These are phyloP conservation scores for Termitomyces eurrhizus DNA, from an alignment of 768 basidiomycete species.

Conservation along the genomic window DNA sequence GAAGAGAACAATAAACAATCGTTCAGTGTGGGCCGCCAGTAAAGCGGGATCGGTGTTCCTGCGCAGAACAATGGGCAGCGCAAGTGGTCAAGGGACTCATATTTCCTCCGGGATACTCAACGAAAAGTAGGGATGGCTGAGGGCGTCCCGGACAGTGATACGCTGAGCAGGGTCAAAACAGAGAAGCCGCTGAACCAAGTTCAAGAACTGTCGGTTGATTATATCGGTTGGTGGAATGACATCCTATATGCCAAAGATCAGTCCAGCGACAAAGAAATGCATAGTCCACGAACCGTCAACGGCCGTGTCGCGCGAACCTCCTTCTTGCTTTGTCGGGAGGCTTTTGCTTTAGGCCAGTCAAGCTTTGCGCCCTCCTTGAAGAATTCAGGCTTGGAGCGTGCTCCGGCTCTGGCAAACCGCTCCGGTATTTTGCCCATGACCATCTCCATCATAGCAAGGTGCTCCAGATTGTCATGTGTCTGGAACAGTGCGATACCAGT, in stretches of 20 bases:
- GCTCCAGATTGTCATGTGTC: conserved; percentile 98
- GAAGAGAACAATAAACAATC: conserved; percentile 8
- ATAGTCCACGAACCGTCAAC: conserved; percentile 56
- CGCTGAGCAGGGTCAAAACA: conserved; percentile 88
- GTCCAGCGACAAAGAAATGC: conserved; percentile 9
- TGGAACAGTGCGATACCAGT: conserved; percentile 99
- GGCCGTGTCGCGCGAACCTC: conserved; percentile 85
- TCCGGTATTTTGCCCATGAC: conserved; percentile 99
- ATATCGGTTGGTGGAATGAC: conserved; percentile 77
- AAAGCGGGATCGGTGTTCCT: background rate
- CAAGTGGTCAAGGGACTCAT: conserved; percentile 32
- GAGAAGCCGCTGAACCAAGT: conserved; percentile 83
- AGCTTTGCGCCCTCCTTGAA: conserved; percentile 85
- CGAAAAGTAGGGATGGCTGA: conserved; percentile 84
- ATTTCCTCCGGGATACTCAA: conserved; percentile 65
- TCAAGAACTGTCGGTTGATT: conserved; percentile 76
- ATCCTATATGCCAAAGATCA: conserved; percentile 44
- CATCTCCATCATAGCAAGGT: conserved; percentile 99
- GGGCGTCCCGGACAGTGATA: conserved; percentile 83
- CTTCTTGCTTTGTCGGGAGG: conserved; percentile 87
- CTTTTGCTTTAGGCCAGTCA: conserved; percentile 90
- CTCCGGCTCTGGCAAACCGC: conserved; percentile 71
- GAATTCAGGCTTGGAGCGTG: conserved; percentile 85
- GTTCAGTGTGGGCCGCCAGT: conserved; percentile 2
- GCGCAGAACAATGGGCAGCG: conserved; percentile 1